phyloP scores from a whole-genome alignment of 116 monocot species.

The Dioscorea cayenensis region DNA sequence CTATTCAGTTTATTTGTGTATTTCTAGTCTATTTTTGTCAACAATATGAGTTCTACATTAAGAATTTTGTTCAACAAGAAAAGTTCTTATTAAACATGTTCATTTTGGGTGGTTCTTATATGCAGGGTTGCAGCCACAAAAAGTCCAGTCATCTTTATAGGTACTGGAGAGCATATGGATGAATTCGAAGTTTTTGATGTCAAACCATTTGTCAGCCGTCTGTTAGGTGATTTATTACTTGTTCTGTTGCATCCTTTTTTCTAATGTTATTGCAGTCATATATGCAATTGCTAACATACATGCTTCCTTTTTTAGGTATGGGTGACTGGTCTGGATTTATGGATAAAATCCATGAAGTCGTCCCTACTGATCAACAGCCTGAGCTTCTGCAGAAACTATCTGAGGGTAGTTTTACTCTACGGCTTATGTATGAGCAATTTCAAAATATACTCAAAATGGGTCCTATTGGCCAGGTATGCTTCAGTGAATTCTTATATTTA shows the following conservation, averaged over 20 bases:
- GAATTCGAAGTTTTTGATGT: slow-evolving; percentile 99
- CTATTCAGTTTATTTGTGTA: no score
- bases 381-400: slow-evolving; percentile 88
- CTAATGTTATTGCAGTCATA: background rate
- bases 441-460: slow-evolving; percentile 96
- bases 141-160: slow-evolving; percentile 97
- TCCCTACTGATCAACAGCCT: slow-evolving; percentile 96
- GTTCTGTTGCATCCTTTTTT: background rate
- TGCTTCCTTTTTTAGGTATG: slow-evolving; percentile 44
- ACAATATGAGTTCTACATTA: background rate
- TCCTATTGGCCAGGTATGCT: slow-evolving; percentile 67
- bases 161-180: slow-evolving; percentile 98
- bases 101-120: background rate
- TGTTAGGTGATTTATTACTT: slow-evolving; percentile 55
- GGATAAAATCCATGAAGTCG: slow-evolving; percentile 99
- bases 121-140: slow-evolving; percentile 98
- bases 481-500: background rate
- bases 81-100: background rate
- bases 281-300: background rate
- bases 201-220: slow-evolving; percentile 96
- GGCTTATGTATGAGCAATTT: slow-evolving; percentile 96
- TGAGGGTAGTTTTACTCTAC: slow-evolving; percentile 82
- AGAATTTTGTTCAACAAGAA: background rate
- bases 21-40: no score
- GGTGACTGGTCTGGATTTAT: slow-evolving; percentile 99